Evolutionary conservation across 2,329 filamentous ascomycete genomes (phyloP).

Genomic region (Tolypocladium endophyticum): DNA sequence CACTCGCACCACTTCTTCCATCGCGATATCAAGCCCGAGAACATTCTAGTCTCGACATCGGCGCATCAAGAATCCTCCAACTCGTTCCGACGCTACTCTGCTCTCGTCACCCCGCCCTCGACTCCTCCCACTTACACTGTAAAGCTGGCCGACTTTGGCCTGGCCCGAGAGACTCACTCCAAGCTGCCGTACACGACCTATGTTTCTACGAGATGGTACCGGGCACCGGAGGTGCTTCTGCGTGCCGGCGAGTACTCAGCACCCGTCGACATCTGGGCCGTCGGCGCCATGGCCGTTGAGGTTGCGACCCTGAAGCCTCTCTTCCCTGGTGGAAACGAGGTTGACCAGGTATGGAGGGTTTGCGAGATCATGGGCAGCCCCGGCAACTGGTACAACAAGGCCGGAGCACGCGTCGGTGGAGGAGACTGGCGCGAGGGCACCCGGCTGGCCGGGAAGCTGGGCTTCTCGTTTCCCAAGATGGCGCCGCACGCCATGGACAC

Average conservation of each 20-base stretch:
- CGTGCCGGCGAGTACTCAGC: slow-evolving; percentile 95
- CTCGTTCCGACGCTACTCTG: slow-evolving; percentile 86
- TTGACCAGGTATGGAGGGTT: slow-evolving; percentile 97
- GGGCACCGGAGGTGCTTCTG: slow-evolving; percentile 86
- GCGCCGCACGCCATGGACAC: slow-evolving; percentile 94
- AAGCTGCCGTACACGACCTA: slow-evolving; percentile 97
- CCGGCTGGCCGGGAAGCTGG: slow-evolving; percentile 84
- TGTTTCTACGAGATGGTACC: slow-evolving; percentile 96
- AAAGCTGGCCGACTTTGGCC: slow-evolving; percentile 96
- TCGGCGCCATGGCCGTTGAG: slow-evolving; percentile 97
- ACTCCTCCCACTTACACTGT: slow-evolving; percentile 91
- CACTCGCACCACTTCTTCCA: slow-evolving; percentile 97
- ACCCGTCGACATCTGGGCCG: slow-evolving; percentile 96
- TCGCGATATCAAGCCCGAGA: slow-evolving; percentile 97
- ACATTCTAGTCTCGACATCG: slow-evolving; percentile 92
- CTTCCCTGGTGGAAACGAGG: slow-evolving; percentile 95
- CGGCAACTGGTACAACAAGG: slow-evolving; percentile 94
- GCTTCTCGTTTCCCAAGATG: slow-evolving; percentile 99
- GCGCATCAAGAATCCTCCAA: slow-evolving; percentile 71
- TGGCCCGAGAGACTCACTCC: slow-evolving; percentile 94
- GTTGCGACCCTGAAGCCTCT: slow-evolving; percentile 92
- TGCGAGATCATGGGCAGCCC: slow-evolving; percentile 99
- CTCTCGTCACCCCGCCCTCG: slow-evolving; percentile 85
- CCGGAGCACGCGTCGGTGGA: slow-evolving; percentile 75
- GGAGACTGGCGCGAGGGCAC: slow-evolving; percentile 97